These are phyloP conservation scores for Phycomyces nitens DNA, from an alignment of 192 early-diverging fungal species.

Conservation along the genomic window DNA sequence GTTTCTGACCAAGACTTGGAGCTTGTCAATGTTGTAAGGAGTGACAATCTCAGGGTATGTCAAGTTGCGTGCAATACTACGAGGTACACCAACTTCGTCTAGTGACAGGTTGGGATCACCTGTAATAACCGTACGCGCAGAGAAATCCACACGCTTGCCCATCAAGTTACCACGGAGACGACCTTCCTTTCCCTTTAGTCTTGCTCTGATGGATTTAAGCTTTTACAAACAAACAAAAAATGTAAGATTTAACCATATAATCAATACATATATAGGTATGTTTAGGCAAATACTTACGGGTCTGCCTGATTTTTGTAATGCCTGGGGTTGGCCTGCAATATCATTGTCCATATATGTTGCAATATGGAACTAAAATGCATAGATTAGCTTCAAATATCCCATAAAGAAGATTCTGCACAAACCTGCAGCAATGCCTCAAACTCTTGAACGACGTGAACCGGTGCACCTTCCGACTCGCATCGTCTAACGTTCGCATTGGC, in stretches of 20 bases:
- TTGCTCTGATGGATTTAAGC: conserved; percentile 74
- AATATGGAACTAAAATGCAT: conserved; percentile 70
- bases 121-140: conserved; percentile 98
- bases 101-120: conserved; percentile 97
- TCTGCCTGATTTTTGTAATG: conserved; percentile 89
- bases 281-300: conserved; percentile 54
- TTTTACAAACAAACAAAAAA: neutral
- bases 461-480: conserved; percentile 83
- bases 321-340: conserved; percentile 84
- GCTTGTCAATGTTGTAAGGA: conserved; percentile 88
- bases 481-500: conserved; percentile 81
- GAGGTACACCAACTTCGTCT: conserved; percentile 97
- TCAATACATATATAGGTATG: neutral
- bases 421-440: conserved; percentile 78
- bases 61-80: conserved; percentile 93
- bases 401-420: neutral
- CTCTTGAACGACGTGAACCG: conserved; percentile 84
- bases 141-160: conserved; percentile 99
- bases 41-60: conserved; percentile 98
- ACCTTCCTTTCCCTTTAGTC: conserved; percentile 99
- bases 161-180: conserved; percentile 98
- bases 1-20: conserved; percentile 86
- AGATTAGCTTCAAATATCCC: neutral
- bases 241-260: neutral
- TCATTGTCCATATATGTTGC: conserved; percentile 99